A percentile compares a stretch with the other conserved stretches of the same genome.
Evolutionary conservation across 2,329 filamentous ascomycete species (phyloP).

Genomic region (Fusarium tanahbumbuense): DNA sequence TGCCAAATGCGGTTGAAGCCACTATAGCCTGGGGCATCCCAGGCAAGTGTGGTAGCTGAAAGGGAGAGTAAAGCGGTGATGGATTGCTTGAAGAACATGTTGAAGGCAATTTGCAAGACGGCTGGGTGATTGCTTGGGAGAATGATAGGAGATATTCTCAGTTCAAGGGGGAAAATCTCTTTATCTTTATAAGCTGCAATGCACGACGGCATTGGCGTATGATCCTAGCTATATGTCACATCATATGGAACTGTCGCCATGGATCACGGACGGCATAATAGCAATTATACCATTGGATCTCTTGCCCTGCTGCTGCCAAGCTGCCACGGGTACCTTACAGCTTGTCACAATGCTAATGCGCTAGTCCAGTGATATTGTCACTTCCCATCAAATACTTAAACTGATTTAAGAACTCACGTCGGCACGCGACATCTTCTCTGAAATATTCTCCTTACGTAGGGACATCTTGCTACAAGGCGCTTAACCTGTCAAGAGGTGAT

Average conservation of each 20-base stretch:
- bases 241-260: background rate
- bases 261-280: background rate
- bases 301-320: background rate
- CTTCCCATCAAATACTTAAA: background rate
- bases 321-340: background rate
- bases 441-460: background rate
- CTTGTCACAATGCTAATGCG: background rate
- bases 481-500: background rate
- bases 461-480: background rate
- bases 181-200: background rate
- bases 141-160: background rate
- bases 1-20: slow-evolving; percentile 58
- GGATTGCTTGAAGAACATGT: slow-evolving; percentile 9
- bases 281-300: background rate
- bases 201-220: background rate
- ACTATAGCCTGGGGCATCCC: slow-evolving; percentile 51
- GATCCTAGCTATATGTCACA: background rate
- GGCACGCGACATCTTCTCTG: background rate
- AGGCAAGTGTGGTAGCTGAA: slow-evolving; percentile 9
- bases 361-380: background rate
- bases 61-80: background rate
- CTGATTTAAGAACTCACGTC: background rate
- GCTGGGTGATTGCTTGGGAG: background rate
- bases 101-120: background rate
- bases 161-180: background rate